These are phyloP conservation scores for Trichoderma sp. DNA, from an alignment of 2,329 filamentous ascomycete genomes.

Conservation along the genomic window DNA sequence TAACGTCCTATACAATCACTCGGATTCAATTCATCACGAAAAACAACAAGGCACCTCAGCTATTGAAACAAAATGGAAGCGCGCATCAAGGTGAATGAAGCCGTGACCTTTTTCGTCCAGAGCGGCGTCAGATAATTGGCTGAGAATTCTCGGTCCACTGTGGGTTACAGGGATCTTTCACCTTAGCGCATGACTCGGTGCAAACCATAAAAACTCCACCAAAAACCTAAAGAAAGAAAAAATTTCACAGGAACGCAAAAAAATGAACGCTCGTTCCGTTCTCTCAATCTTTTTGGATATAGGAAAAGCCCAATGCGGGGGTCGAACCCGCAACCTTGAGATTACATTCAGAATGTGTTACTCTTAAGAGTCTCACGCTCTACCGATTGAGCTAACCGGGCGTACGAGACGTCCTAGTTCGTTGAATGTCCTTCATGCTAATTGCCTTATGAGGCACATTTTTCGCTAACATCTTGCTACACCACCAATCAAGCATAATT, in stretches of 20 bases:
- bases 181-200: background rate
- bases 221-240: background rate
- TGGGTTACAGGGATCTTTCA: background rate
- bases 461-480: background rate
- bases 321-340: constrained; percentile 58
- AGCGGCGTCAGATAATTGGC: background rate
- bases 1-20: background rate
- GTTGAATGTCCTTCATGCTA: background rate
- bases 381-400: constrained; percentile 49
- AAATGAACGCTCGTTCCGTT: background rate
- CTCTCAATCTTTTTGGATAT: constrained; percentile 24
- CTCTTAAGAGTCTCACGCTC: constrained; percentile 66
- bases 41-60: background rate
- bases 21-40: background rate
- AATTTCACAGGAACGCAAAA: background rate
- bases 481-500: background rate
- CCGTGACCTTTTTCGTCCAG: background rate
- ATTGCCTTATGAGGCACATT: background rate
- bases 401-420: constrained; percentile 14
- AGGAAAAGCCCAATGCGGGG: constrained; percentile 43
- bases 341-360: constrained; percentile 30
- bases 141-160: background rate
- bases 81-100: background rate
- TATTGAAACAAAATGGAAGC: background rate
- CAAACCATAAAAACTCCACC: background rate